Base-by-base conservation (phyloP, 345 rosid genomes). In the Pelargonium nanum region DNA sequence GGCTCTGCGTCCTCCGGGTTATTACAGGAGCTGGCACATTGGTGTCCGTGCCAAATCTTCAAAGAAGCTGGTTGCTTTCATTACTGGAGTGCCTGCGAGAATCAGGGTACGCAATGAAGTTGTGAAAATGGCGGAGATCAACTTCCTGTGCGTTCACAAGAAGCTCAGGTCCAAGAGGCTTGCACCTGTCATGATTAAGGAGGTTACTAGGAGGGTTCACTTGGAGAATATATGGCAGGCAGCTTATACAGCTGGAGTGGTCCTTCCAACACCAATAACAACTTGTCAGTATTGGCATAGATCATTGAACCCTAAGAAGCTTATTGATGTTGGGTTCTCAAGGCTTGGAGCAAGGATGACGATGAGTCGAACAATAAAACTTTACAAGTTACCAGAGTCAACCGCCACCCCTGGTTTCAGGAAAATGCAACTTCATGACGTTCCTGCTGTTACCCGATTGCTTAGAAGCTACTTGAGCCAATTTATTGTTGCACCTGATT, bases 241-340 rank as follows among this genome's bases (percentile, higher is more conserved):
- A 0, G 95, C 96, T 19, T 88, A 91, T 64, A 91, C 98, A 0
- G 98, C 98, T 26, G 98, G 98, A 19, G 90, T 88, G 58, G 71
- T 88, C 67, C 88, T 91, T 76, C 98, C 98, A 0, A 91, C 96
- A 24, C 98, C 98, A 24, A 65, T 88, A 61, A 75, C 96, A 16
- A 88, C 95, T 21, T 88, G 92, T 62, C 98, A 84, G 63, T 91
- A 91, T 69, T 91, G 98, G 98, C 98, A 91, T 74, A 80, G 98
- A 72, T 91, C 98, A 9, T 52, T 91, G 78, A 91, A 91, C 83
- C 98, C 90, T 0, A 91, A 88, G 84, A 88, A 91, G 80, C 96
- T 91, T 54, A 88, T 91, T 59, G 96, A 88, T 79, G 96, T 91
- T 65, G 98, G 96, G 61, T 91, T 91, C 64, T 91, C 96, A 4